Base-by-base conservation (phyloP, 768 basidiomycete species). In the Suillus tomentosus region DNA sequence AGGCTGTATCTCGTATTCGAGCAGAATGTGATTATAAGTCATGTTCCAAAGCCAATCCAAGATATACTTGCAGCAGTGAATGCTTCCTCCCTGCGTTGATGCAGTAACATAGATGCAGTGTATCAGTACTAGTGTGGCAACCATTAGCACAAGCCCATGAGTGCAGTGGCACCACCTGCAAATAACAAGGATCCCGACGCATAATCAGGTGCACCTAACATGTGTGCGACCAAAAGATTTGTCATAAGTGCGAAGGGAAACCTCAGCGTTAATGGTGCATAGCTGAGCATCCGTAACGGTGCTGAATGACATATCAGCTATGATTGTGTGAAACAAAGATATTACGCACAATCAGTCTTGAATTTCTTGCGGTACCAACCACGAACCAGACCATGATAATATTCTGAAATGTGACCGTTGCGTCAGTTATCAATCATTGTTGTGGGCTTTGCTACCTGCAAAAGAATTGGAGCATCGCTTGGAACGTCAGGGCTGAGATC, bases 201-300 rank as follows among this genome's bases (percentile, higher is more conserved):
- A 69, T 90, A 84, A 54, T 87, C 74, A 0, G 93, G 92, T 31
- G 87, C 86, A 17, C 75, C 73, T 24, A 94, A 77, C 0, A 90
- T 89, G 75, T 94, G 91, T 2, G 93, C 90, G 22, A 94, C 91
- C 68, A 96, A 92, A 22, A 98, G 76, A 74, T 96, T 97, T 5
- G 94, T 91, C 42, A 85, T 78, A 36, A 96, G 79, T 15, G 93
- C 88, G 66, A 93, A 91, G 6, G 94, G 91, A 66, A 95, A 83
- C 0, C 92, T 91, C 65, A 95, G 79, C 1, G 89, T 91, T 58
- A 93, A 79, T 19, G 94, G 90, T 14, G 91, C 85, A 36, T 85
- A 76, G 15, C 79, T 91, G 67, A 95, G 81, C 67, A 95, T 77
- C 0, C 90, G 85, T 68, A 94, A 82, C 72, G 87, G 83, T 31